Percentiles rank a stretch among this genome's conserved stretches.
phyloP scores from a whole-genome alignment of 345 rosid species.

The Boechera stricta region DNA sequence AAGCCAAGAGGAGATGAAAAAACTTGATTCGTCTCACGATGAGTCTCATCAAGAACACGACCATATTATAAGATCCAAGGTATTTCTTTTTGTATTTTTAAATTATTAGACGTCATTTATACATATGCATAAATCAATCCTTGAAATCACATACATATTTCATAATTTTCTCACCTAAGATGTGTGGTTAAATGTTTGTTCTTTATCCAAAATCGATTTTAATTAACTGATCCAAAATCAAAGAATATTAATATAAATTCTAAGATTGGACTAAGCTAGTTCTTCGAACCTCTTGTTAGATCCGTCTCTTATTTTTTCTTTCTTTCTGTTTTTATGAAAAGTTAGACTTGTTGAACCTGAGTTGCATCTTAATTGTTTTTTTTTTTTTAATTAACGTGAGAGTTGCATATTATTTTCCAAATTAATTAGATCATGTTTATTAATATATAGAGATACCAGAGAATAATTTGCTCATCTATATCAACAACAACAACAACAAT shows the following conservation, averaged over 20 bases:
- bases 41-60: slow-evolving; percentile 43
- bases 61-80: slow-evolving; percentile 50
- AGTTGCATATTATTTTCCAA: slow-evolving; percentile 1
- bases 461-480: background rate
- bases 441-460: background rate
- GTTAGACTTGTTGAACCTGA: background rate
- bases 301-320: background rate
- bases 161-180: slow-evolving; percentile 10
- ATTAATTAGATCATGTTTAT: slow-evolving; percentile 2
- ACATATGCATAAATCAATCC: slow-evolving; percentile 12
- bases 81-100: background rate
- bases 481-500: background rate
- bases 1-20: slow-evolving; percentile 41
- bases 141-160: background rate
- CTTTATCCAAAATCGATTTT: background rate
- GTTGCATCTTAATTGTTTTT: background rate
- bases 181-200: slow-evolving; percentile 8
- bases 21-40: slow-evolving; percentile 35
- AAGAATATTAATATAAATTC: slow-evolving; percentile 10
- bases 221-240: background rate
- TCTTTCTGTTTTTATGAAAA: background rate
- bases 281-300: slow-evolving; percentile 8
- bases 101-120: background rate
- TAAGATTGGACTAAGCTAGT: slow-evolving; percentile 8
- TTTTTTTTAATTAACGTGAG: background rate